Base-by-base conservation (phyloP, 805 yeast genomes). In the Nakazawaea wickerhamii region DNA sequence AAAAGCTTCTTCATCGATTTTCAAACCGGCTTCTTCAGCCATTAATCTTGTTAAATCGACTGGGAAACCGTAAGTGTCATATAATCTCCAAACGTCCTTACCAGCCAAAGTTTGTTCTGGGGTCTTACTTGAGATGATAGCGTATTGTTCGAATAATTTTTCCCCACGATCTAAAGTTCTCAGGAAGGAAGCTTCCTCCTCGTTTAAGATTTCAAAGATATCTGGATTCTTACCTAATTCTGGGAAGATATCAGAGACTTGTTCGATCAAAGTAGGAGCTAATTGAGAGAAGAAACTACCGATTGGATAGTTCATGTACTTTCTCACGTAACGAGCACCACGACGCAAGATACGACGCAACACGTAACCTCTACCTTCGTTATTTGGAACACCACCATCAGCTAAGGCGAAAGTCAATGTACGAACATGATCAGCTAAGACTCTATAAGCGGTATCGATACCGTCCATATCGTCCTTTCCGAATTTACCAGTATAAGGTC, bases 361-460 rank as follows among this genome's bases (percentile, higher is more conserved):
- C 34, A 93, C 99, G 59, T 93, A 93, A 55, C 99, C 99, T 69
- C 99, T 84, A 55, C 99, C 99, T 61, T 93, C 99, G 59, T 90
- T 93, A 68, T 93, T 93, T 59, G 99, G 99, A 45, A 93, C 97
- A 59, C 99, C 99, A 58, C 99, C 99, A 64, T 93, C 99, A 30
- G 95, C 86, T 47, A 93, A 74, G 38, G 99, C 97, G 64, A 93
- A 87, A 2, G 96, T 87, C 61, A 93, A 75, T 20, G 99, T 93
- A 67, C 99, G 83, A 28, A 93, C 97, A 62, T 93, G 99, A 67
- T 93, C 99, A 43, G 99, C 99, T 53, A 93, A 77, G 34, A 93
- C 98, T 64, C 99, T 80, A 71, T 93, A 93, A 41, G 99, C 98
- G 34, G 97, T 93, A 61, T 93, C 99, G 50, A 93, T 78, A 61